Percentiles rank a stretch among this genome's conserved stretches.
phyloP scores from a whole-genome alignment of 1,284 basidiomycete genomes.

The Xerocomus amazonicus region DNA sequence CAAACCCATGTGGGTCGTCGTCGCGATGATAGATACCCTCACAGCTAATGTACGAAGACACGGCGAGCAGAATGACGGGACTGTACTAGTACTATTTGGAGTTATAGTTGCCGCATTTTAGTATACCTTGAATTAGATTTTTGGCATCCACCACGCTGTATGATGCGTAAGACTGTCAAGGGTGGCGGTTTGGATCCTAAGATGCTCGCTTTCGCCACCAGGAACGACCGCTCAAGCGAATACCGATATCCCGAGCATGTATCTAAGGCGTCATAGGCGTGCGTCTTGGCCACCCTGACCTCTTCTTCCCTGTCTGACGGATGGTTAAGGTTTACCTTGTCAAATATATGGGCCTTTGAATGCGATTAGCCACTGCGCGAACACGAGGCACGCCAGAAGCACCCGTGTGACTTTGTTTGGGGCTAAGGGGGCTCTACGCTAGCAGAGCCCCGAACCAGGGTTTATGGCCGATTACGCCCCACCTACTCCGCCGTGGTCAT shows the following conservation, averaged over 20 bases:
- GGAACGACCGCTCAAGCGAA: conserved; percentile 23
- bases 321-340: conserved; percentile 20
- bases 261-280: too few species aligned
- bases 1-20: conserved; percentile 24
- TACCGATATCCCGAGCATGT: not conserved
- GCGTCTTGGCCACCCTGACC: conserved; percentile 12
- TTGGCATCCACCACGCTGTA: conserved; percentile 17
- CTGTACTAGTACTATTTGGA: conserved; percentile 34
- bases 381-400: conserved; percentile 34
- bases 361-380: conserved; percentile 4
- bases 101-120: conserved; percentile 31
- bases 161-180: conserved; percentile 3
- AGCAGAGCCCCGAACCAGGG: not conserved
- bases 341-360: conserved; percentile 7
- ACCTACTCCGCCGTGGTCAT: not conserved
- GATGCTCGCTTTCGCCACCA: conserved; percentile 23
- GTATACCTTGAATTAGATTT: conserved; percentile 38
- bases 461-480: not conserved
- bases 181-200: conserved; percentile 20
- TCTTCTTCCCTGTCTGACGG: conserved; percentile 15
- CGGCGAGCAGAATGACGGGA: conserved; percentile 29
- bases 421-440: conserved; percentile 18
- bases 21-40: conserved; percentile 35
- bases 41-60: conserved; percentile 29
- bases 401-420: conserved; percentile 21